Evolutionary conservation across 2,329 filamentous ascomycete species (phyloP).

Genomic region (Paraphaeosphaeria minitans): DNA sequence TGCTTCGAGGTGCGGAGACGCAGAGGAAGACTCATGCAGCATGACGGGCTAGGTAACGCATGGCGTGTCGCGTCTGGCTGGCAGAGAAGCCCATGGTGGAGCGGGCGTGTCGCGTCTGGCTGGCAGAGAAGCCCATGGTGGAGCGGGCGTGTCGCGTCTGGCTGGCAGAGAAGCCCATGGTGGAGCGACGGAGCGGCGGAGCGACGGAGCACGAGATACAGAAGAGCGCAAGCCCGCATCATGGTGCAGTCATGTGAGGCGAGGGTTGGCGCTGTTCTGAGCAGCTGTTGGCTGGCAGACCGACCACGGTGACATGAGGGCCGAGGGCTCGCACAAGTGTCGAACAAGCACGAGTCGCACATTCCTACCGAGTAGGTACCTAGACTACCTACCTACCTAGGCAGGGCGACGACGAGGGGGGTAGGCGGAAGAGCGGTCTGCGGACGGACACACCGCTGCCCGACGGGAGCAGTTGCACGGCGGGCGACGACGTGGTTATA

Average conservation of each 20-base stretch:
- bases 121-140: too few relatives aligned
- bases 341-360: conserved; percentile 19
- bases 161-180: conserved; percentile 23
- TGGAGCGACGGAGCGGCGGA: conserved; percentile 27
- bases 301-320: conserved; percentile 32
- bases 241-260: conserved; percentile 41
- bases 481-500: conserved; percentile 11
- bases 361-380: too few relatives aligned
- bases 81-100: too few relatives aligned
- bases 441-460: conserved; percentile 15
- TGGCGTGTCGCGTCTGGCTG: too few relatives aligned
- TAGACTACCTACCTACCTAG: too few relatives aligned
- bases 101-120: too few relatives aligned
- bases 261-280: conserved; percentile 31
- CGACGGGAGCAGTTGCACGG: conserved; percentile 17
- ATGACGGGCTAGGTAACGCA: conserved; percentile 29
- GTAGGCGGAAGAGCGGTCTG: conserved; percentile 37
- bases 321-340: conserved; percentile 14
- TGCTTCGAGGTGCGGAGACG: too few relatives aligned
- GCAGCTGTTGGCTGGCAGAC: conserved; percentile 34
- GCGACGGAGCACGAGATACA: conserved; percentile 31
- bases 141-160: too few relatives aligned
- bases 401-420: conserved; percentile 10
- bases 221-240: conserved; percentile 34
- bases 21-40: conserved; percentile 10